These are phyloP conservation scores for Camptophora hylomeconis DNA, from an alignment of 2,329 filamentous ascomycete genomes.

Conservation along the genomic window DNA sequence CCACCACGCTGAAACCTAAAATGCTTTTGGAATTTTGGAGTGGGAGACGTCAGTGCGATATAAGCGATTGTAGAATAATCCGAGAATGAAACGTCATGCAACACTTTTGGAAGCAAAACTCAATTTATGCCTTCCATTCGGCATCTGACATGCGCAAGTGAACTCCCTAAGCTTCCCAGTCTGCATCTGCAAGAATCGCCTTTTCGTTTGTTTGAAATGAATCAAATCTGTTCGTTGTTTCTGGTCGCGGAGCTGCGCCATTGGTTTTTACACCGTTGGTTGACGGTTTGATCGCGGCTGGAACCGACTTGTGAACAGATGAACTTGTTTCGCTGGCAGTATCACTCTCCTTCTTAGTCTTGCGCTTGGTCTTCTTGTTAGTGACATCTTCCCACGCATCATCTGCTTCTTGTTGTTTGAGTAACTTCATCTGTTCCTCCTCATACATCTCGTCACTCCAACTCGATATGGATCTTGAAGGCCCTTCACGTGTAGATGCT, in stretches of 20 bases:
- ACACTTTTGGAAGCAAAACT: too few species aligned
- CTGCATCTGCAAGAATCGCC: slow-evolving; percentile 11
- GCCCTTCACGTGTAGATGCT: slow-evolving; percentile 10
- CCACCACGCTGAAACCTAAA: too few species aligned
- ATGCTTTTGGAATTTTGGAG: too few species aligned
- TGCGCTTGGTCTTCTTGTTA: slow-evolving; percentile 44
- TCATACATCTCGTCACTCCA: slow-evolving; percentile 39
- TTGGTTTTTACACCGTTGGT: slow-evolving; percentile 10
- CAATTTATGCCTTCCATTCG: too few species aligned
- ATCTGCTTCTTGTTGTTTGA: slow-evolving; percentile 33
- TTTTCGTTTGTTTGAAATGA: slow-evolving; percentile 8
- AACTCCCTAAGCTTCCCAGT: slow-evolving; percentile 15
- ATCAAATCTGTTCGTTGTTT: slow-evolving; percentile 13
- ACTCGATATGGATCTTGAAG: slow-evolving; percentile 9
- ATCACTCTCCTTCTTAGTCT: slow-evolving; percentile 28
- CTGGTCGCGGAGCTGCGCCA: slow-evolving; percentile 5
- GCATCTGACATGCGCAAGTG: too few species aligned
- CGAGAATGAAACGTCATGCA: too few species aligned
- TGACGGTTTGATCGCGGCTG: slow-evolving; percentile 2
- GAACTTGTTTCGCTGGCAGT: slow-evolving; percentile 32
- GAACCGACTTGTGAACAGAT: slow-evolving; percentile 5
- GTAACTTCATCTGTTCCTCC: slow-evolving; percentile 48
- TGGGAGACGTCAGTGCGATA: too few species aligned
- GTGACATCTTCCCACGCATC: slow-evolving; percentile 50
- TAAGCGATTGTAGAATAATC: too few species aligned